Percentiles rank a stretch among this genome's conserved stretches.
phyloP scores from a whole-genome alignment of 1,284 basidiomycete species.

The Microbotryum lychnidis-dioicae region DNA sequence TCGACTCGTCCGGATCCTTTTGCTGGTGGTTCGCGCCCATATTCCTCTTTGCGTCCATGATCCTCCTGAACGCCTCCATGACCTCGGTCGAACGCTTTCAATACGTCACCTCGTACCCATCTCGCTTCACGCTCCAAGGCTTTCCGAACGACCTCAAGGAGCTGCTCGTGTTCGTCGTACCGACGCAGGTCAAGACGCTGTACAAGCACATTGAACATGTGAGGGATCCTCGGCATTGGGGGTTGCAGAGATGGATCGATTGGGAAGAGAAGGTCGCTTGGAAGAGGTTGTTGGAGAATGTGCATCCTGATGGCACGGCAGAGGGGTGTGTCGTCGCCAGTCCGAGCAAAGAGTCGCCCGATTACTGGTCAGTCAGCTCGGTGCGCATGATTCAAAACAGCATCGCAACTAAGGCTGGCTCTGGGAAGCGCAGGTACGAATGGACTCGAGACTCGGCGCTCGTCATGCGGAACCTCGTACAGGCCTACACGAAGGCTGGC shows the following conservation, averaged over 20 bases:
- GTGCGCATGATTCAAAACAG: no score
- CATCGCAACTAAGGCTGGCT: background rate
- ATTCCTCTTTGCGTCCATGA: no score
- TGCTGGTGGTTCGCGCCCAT: no score
- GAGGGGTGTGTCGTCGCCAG: slow-evolving; percentile 42
- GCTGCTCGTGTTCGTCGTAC: no score
- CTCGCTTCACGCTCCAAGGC: background rate
- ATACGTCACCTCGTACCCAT: background rate
- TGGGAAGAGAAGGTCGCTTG: slow-evolving; percentile 14
- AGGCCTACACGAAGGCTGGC: slow-evolving; percentile 17
- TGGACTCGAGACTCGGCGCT: slow-evolving; percentile 47
- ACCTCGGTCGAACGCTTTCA: slow-evolving; percentile 1
- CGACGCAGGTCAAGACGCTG: no score
- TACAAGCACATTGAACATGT: no score
- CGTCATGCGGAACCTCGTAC: slow-evolving; percentile 35
- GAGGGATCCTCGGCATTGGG: no score
- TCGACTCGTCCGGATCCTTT: no score
- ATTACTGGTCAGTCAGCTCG: slow-evolving; percentile 41
- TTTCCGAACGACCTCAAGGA: background rate
- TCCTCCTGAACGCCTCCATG: background rate
- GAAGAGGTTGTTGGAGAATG: slow-evolving; percentile 24
- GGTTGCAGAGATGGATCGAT: slow-evolving; percentile 16
- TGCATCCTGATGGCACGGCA: slow-evolving; percentile 27
- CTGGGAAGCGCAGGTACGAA: slow-evolving; percentile 38
- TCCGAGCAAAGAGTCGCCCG: slow-evolving; percentile 40